phyloP scores from a whole-genome alignment of 495 filamentous ascomycete species.

The Aspergillus carlsbadensis region DNA sequence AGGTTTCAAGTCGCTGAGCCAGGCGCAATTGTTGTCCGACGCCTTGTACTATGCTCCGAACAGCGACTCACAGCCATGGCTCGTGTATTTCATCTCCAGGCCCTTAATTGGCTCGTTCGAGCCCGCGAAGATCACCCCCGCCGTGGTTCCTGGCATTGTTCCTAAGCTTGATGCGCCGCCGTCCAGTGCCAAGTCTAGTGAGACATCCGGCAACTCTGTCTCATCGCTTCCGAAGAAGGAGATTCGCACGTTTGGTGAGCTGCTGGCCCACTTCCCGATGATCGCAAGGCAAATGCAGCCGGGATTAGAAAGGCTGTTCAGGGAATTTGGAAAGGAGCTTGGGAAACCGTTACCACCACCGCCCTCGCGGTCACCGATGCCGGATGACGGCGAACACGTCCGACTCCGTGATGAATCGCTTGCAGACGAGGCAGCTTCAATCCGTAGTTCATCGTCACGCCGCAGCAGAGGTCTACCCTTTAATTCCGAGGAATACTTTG shows the following conservation, averaged over 20 bases:
- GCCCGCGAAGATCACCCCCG: conserved; percentile 63
- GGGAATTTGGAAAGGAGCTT: conserved; percentile 81
- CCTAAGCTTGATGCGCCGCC: conserved; percentile 29
- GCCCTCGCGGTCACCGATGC: conserved; percentile 57
- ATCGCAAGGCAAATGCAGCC: conserved; percentile 96
- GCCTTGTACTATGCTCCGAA: conserved; percentile 83
- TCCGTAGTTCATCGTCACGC: conserved; percentile 38
- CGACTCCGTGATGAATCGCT: conserved; percentile 24
- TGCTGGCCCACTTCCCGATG: conserved; percentile 91
- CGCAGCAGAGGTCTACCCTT: conserved; percentile 42
- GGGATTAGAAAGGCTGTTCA: conserved; percentile 86
- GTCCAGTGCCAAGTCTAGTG: conserved; percentile 34
- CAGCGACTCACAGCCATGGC: conserved; percentile 82
- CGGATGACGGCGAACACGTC: conserved; percentile 27
- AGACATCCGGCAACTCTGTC: conserved; percentile 34
- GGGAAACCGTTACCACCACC: conserved; percentile 80
- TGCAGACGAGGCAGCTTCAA: conserved; percentile 34
- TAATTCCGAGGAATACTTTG: conserved; percentile 54
- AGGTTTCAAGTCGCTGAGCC: conserved; percentile 92
- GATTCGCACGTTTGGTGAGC: conserved; percentile 84
- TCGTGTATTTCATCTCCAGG: conserved; percentile 93
- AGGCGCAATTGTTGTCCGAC: conserved; percentile 86
- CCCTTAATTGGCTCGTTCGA: conserved; percentile 87
- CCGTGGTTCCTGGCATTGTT: conserved; percentile 50
- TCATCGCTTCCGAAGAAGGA: conserved; percentile 73